Evolutionary conservation across 768 basidiomycete species (phyloP).

Genomic region (Cystobasidium ongulense): DNA sequence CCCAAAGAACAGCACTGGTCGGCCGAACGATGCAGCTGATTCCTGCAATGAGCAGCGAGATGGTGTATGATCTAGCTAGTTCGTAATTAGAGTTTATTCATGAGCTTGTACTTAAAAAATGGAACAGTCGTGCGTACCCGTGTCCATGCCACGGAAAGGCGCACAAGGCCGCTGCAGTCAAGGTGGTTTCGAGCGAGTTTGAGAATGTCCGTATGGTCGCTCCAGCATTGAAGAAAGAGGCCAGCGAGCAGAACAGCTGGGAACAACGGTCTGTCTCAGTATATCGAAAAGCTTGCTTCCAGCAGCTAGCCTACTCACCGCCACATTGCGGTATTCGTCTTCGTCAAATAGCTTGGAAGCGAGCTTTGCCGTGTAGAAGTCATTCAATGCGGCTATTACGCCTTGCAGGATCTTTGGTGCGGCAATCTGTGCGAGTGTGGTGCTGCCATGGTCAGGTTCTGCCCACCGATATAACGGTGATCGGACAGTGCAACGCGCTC

Average conservation of each 20-base stretch:
- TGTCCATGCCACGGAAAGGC: constrained; percentile 53
- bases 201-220: constrained; percentile 79
- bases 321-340: neutral
- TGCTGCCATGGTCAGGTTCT: neutral
- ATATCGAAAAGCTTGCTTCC: neutral
- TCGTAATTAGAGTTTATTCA: neutral
- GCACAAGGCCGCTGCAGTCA: constrained; percentile 67
- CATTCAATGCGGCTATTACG: constrained; percentile 60
- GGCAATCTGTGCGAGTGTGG: constrained; percentile 51
- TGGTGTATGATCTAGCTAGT: constrained; percentile 31
- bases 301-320: neutral
- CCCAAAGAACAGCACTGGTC: constrained; percentile 80
- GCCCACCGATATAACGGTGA: constrained; percentile 8
- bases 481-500: neutral
- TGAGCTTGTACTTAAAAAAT: neutral
- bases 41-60: constrained; percentile 57
- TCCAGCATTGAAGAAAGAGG: constrained; percentile 78
- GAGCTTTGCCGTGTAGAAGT: constrained; percentile 59
- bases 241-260: constrained; percentile 55
- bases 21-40: constrained; percentile 75
- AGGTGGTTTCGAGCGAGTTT: constrained; percentile 82
- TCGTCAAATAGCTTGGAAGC: constrained; percentile 42
- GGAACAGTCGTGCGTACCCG: neutral
- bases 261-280: neutral
- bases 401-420: constrained; percentile 52